Evolutionary conservation across 1,284 basidiomycete genomes (phyloP), one percentile per base, ranked within the genome.

Genomic region (Moesziomyces antarcticus): DNA sequence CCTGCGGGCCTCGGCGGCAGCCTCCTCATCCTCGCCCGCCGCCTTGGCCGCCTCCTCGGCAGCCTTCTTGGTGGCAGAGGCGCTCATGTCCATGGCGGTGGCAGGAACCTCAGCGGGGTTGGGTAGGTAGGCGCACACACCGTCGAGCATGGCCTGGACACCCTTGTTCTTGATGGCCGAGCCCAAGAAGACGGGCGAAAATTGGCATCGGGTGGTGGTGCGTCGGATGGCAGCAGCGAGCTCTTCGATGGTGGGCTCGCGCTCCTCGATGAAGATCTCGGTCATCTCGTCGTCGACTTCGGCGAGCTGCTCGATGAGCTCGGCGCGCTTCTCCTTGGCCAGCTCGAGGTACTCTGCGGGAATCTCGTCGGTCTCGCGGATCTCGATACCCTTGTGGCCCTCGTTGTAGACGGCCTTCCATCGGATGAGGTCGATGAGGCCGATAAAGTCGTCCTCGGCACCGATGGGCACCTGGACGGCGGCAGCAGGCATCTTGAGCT

Each of bases 81-180:
- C 81, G 2, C 93, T 91, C 7, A 91, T 87, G 42, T 98, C 95
- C 75, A 94, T 90, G 0, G 97, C 97, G 33, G 90, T 87, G 14
- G 92, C 90, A 37, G 89, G 87, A 11, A 90, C 87, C 85, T 99
- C 93, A 2, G 91, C 87, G 0, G 97, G 97, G 68, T 91, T 92
- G 21, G 97, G 94, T 10, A 99, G 88, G 86, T 98, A 99, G n/a
- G 91, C 88, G 83, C 94, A 96, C 35, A 98, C 91, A 75, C 95
- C 97, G 81, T 99, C 95, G 21, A 99, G 88, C 74, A 99, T 88
- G 18, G 94, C 90, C 85, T 99, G 97, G 4, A 99, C 93, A 58
- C 90, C 94, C 22, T 94, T 97, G 86, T 99, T 99, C 87, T 98
- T 98, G 84, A 99, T 92, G 0, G 97, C 97, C 8, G 94, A 97